Percentiles rank a stretch among this genome's conserved stretches.
These are phyloP conservation scores for Pelargonium cotyledonis DNA, from an alignment of 441 rosid species.

Conservation along the genomic window DNA sequence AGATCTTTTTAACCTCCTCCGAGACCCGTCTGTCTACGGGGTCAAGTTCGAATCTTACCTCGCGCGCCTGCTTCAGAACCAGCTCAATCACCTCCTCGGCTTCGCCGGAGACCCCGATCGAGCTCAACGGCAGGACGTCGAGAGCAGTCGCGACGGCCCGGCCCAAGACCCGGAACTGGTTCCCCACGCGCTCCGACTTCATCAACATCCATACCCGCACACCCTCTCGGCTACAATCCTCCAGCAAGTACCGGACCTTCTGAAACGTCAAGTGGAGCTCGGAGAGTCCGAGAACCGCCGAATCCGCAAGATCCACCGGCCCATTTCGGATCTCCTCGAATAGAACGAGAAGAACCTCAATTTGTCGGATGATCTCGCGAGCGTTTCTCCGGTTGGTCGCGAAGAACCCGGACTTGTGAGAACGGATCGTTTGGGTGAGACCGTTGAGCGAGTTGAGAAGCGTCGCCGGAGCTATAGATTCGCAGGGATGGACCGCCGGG, in stretches of 20 bases:
- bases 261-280: conserved; percentile 67
- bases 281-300: conserved; percentile 40
- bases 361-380: conserved; percentile 42
- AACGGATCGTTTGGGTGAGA: conserved; percentile 35
- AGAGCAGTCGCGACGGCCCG: conserved; percentile 51
- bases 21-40: conserved; percentile 34
- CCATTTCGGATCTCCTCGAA: conserved; percentile 42
- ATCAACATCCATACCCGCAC: conserved; percentile 52
- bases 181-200: conserved; percentile 46
- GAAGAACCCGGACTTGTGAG: conserved; percentile 35
- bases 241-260: conserved; percentile 46
- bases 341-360: conserved; percentile 38
- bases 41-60: conserved; percentile 39
- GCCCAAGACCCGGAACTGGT: conserved; percentile 38
- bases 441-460: conserved; percentile 48
- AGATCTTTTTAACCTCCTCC: conserved; percentile 30
- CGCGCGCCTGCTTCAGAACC: conserved; percentile 43
- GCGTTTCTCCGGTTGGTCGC: conserved; percentile 43
- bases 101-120: conserved; percentile 40
- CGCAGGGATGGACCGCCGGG: conserved; percentile 63
- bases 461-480: conserved; percentile 35
- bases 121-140: conserved; percentile 46
- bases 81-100: conserved; percentile 45
- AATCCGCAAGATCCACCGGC: conserved; percentile 22
- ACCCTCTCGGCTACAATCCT: conserved; percentile 62